These are phyloP conservation scores for Panaeolus papilionaceus DNA, from an alignment of 768 basidiomycete species.

Conservation along the genomic window DNA sequence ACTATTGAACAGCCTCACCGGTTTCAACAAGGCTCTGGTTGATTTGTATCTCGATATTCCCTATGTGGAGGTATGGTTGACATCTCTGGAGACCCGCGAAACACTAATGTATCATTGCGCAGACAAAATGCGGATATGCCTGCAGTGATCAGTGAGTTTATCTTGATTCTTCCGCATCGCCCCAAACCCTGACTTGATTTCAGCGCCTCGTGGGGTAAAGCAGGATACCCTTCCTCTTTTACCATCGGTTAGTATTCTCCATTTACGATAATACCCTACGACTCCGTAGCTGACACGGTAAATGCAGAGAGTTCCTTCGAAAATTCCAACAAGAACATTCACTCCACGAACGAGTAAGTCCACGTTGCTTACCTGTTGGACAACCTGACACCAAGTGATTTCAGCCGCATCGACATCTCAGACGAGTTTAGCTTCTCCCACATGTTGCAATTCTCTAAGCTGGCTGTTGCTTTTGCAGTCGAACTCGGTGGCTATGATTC, in stretches of 20 bases:
- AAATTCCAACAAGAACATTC: constrained; percentile 86
- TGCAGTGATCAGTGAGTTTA: constrained; percentile 86
- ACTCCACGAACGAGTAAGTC: constrained; percentile 79
- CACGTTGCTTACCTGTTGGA: constrained; percentile 20
- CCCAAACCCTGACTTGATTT: constrained; percentile 30
- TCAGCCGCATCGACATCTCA: constrained; percentile 83
- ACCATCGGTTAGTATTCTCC: constrained; percentile 67
- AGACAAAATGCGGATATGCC: constrained; percentile 93
- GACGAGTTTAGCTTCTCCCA: constrained; percentile 90
- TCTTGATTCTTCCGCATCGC: constrained; percentile 35
- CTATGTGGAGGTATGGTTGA: constrained; percentile 59
- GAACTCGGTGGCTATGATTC: constrained; percentile 66
- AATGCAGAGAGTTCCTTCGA: constrained; percentile 69
- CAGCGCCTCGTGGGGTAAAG: constrained; percentile 83
- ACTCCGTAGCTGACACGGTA: constrained; percentile 19
- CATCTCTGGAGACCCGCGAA: constrained; percentile 7
- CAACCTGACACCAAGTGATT: constrained; percentile 22
- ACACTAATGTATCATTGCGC: constrained; percentile 24
- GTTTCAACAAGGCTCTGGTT: constrained; percentile 80
- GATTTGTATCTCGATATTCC: constrained; percentile 85
- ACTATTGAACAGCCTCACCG: constrained; percentile 63
- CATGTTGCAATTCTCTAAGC: constrained; percentile 88
- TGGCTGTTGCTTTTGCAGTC: constrained; percentile 80
- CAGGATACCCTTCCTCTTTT: constrained; percentile 86
- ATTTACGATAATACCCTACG: constrained; percentile 23